A percentile compares a stretch with the other conserved stretches of the same genome.
These are phyloP conservation scores for Aspergillus wentii DNA, from an alignment of 495 filamentous ascomycete genomes.

Conservation along the genomic window DNA sequence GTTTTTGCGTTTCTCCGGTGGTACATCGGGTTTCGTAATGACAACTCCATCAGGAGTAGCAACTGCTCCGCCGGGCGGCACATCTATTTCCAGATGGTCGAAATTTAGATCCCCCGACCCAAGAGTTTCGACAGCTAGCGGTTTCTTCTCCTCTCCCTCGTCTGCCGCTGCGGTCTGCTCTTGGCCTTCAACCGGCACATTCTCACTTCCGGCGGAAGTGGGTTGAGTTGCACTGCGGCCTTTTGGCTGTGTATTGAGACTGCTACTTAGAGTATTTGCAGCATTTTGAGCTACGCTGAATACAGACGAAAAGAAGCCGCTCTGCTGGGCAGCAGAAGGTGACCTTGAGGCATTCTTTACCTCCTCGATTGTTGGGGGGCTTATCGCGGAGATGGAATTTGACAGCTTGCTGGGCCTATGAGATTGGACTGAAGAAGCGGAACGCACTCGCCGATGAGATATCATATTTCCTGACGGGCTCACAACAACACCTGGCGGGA, in stretches of 20 bases:
- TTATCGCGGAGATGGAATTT: constrained; percentile 71
- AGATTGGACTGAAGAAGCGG: constrained; percentile 58
- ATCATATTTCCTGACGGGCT: constrained; percentile 69
- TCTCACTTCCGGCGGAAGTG: constrained; percentile 21
- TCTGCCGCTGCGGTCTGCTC: constrained; percentile 18
- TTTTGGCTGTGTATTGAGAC: constrained; percentile 57
- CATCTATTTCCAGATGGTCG: constrained; percentile 60
- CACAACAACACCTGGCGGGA: constrained; percentile 30
- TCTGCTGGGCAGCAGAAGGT: constrained; percentile 32
- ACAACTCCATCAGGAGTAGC: constrained; percentile 35
- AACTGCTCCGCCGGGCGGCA: constrained; percentile 31
- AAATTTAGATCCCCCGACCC: constrained; percentile 85
- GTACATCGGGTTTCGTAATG: constrained; percentile 32
- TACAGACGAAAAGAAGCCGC: constrained; percentile 88
- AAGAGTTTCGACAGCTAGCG: constrained; percentile 81
- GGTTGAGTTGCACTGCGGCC: constrained; percentile 27
- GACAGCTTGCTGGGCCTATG: constrained; percentile 88
- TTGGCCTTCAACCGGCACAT: constrained; percentile 11
- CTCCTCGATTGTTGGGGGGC: constrained; percentile 67
- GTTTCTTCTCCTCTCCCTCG: constrained; percentile 48
- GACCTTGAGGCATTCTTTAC: constrained; percentile 39
- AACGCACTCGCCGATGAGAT: constrained; percentile 63
- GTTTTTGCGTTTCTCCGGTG: constrained; percentile 32
- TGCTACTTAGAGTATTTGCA: constrained; percentile 78
- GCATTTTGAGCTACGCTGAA: constrained; percentile 93